A percentile compares a stretch with the other conserved stretches of the same genome.
phyloP scores from a whole-genome alignment of 495 filamentous ascomycete genomes.

The Friedmanniomyces simplex region DNA sequence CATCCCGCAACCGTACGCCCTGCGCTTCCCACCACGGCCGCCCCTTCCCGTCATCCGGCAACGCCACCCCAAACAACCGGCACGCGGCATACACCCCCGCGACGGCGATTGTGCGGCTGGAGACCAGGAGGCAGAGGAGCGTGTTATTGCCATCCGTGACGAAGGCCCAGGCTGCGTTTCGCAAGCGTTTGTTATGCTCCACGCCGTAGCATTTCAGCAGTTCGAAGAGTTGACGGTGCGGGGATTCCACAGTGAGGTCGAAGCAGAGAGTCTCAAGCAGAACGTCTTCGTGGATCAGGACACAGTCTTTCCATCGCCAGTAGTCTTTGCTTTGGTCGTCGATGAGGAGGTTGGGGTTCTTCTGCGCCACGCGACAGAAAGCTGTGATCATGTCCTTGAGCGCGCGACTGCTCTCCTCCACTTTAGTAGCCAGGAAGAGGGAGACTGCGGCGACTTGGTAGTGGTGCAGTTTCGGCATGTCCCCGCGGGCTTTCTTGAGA shows the following conservation, averaged over 20 bases:
- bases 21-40: conserved; percentile 78
- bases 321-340: conserved; percentile 95
- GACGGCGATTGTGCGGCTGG: conserved; percentile 68
- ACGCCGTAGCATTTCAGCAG: conserved; percentile 58
- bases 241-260: conserved; percentile 77
- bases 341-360: conserved; percentile 72
- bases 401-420: conserved; percentile 89
- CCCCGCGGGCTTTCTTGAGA: conserved; percentile 49
- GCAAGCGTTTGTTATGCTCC: conserved; percentile 60
- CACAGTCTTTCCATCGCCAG: conserved; percentile 92
- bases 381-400: conserved; percentile 87
- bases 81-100: conserved; percentile 79
- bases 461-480: conserved; percentile 62
- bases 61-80: conserved; percentile 53
- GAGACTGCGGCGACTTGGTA: conserved; percentile 78
- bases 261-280: conserved; percentile 90
- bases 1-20: conserved; percentile 49
- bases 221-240: conserved; percentile 71
- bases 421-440: conserved; percentile 90
- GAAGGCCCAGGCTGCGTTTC: conserved; percentile 83
- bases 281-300: conserved; percentile 80
- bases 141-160: conserved; percentile 82
- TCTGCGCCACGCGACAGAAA: conserved; percentile 88
- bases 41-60: conserved; percentile 63
- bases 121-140: conserved; percentile 71